These are phyloP conservation scores for Capsella bursapastoris DNA, from an alignment of 345 rosid species.

Conservation along the genomic window DNA sequence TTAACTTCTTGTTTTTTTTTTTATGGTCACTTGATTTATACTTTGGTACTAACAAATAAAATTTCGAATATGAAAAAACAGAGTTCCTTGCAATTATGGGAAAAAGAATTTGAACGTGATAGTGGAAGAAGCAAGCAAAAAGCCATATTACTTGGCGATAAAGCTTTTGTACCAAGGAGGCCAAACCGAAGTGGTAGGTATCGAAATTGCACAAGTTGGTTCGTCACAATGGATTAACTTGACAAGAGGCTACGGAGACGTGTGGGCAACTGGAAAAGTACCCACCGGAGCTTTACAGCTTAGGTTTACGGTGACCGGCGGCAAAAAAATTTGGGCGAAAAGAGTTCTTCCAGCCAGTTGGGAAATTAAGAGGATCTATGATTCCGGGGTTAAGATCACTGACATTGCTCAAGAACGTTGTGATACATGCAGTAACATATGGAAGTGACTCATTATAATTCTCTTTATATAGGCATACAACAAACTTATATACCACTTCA, in stretches of 20 bases:
- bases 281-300: conserved; percentile 79
- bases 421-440: conserved; percentile 55
- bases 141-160: conserved; percentile 73
- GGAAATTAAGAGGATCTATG: conserved; percentile 61
- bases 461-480: background rate
- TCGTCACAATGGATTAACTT: conserved; percentile 70
- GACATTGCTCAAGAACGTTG: conserved; percentile 91
- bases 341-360: conserved; percentile 73
- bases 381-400: conserved; percentile 68
- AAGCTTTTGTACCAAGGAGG: conserved; percentile 88
- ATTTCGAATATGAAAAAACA: conserved; percentile 32
- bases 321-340: conserved; percentile 76
- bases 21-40: background rate
- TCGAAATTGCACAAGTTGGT: conserved; percentile 76
- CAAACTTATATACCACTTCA: background rate
- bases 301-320: conserved; percentile 68
- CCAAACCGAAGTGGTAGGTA: conserved; percentile 81
- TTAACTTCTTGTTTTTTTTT: background rate
- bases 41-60: background rate
- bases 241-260: conserved; percentile 75
- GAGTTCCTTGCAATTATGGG: conserved; percentile 83
- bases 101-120: conserved; percentile 66
- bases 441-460: conserved; percentile 44
- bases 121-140: conserved; percentile 86
- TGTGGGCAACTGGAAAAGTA: conserved; percentile 71